These are phyloP conservation scores for Anthracocystis walkeri DNA, from an alignment of 1,284 basidiomycete genomes.

Conservation along the genomic window DNA sequence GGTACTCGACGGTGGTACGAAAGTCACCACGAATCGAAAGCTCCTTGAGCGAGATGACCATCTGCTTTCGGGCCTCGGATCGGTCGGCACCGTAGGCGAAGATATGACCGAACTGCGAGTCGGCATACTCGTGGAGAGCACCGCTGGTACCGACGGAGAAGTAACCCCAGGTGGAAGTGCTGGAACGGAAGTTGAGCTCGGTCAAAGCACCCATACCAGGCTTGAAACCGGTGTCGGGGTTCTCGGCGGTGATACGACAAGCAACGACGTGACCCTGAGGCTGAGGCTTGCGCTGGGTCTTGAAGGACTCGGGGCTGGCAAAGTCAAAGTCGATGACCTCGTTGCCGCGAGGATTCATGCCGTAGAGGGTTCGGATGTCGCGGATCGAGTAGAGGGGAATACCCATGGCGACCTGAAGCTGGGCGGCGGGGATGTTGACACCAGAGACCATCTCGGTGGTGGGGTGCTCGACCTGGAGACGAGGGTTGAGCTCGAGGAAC, in stretches of 20 bases:
- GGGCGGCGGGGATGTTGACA: constrained; percentile 96
- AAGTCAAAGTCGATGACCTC: constrained; percentile 86
- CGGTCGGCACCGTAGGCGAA: constrained; percentile 99
- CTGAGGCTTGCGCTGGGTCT: constrained; percentile 91
- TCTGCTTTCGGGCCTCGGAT: constrained; percentile 94
- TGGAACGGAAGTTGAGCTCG: constrained; percentile 99
- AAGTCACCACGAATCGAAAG: constrained; percentile 99
- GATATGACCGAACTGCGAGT: constrained; percentile 87
- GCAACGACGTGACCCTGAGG: constrained; percentile 99
- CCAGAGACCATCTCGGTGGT: constrained; percentile 99
- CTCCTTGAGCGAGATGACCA: constrained; percentile 99
- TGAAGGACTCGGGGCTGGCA: constrained; percentile 79
- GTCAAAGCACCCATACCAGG: constrained; percentile 96
- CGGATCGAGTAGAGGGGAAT: constrained; percentile 94
- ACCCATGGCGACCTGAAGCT: constrained; percentile 98
- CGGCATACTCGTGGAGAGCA: constrained; percentile 96
- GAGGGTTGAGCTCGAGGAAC: constrained; percentile 99
- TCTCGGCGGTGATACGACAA: constrained; percentile 99
- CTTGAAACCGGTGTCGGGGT: constrained; percentile 99
- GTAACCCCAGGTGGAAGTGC: constrained; percentile 88
- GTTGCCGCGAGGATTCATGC: constrained; percentile 70
- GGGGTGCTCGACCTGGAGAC: constrained; percentile 95
- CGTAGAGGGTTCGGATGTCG: constrained; percentile 96
- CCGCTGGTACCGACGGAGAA: constrained; percentile 96
- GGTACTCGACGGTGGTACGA: constrained; percentile 92